A percentile compares a stretch with the other conserved stretches of the same genome.
Evolutionary conservation across 371 early-diverging fungal species (phyloP).

Genomic region (Synchytrium microbalum): DNA sequence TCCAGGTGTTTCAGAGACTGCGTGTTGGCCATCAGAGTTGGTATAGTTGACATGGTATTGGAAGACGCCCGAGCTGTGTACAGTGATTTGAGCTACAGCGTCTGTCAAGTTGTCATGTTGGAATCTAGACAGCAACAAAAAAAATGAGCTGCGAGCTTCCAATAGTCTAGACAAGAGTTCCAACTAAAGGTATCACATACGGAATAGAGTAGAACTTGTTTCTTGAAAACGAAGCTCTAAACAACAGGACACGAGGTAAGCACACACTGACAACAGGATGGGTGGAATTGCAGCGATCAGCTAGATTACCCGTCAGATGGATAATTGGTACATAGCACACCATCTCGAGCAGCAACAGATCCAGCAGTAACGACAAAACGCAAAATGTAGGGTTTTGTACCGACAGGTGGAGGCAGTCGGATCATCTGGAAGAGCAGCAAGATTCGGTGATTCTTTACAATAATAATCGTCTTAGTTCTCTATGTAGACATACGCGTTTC

Average conservation of each 20-base stretch:
- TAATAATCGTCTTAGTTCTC: neutral
- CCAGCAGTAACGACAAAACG: constrained; percentile 78
- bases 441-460: neutral
- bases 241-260: neutral
- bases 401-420: constrained; percentile 65
- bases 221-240: neutral
- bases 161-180: neutral
- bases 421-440: constrained; percentile 46
- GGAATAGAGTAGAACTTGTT: neutral
- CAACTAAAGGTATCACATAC: neutral
- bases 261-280: constrained; percentile 2
- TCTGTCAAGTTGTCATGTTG: constrained; percentile 33
- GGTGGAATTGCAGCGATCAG: constrained; percentile 5
- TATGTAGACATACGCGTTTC: constrained; percentile 25
- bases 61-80: constrained; percentile 69
- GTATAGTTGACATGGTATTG: constrained; percentile 76
- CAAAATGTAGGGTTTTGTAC: constrained; percentile 50
- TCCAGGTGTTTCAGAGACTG: constrained; percentile 30
- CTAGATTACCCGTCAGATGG: constrained; percentile 57
- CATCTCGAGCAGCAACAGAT: constrained; percentile 55
- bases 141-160: neutral
- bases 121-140: constrained; percentile 14
- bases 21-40: constrained; percentile 13
- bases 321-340: constrained; percentile 73
- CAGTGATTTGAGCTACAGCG: constrained; percentile 59